Base-by-base conservation (phyloP, 345 rosid species). In the Clarkia xantiana region DNA sequence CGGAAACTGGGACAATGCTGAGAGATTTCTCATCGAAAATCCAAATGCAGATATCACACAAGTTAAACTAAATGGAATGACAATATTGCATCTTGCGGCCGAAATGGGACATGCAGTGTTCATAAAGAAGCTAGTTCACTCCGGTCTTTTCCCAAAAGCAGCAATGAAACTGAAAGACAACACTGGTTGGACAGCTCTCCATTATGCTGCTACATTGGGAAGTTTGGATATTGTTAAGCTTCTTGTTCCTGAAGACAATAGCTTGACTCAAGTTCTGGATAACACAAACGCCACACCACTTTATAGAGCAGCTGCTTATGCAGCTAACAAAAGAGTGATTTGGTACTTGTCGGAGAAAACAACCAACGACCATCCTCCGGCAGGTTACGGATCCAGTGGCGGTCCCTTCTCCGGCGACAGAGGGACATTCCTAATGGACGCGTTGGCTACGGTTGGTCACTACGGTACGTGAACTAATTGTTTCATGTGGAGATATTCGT, bases 121-220 rank as follows among this genome's bases (percentile, higher is more conserved):
- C 22, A 39, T 54, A 11, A 23, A n/a, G 11, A 43, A 49, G 5
- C 59, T 54, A 10, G 56, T 59, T 3, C 38, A 23, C 0, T 12
- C 14, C 9, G 14, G 36, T 29, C 36, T 29, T 29, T 29, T 49
- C 52, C 39, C 69, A 1, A 10, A 3, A 4, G 41, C 47, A 16
- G 34, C 36, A 0, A 41, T 58, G 3, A 36, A 2, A 6, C 0
- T 9, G 2, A 0, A 0, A 8, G 54, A 53, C 36, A 0, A 0
- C 1, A 1, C 2, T 0, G 44, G 48, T 9, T 0, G 18, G 3
- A 53, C 63, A 3, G 42, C 58, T 7, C 62, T 57, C 19, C 62
- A 63, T 53, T 2, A 20, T 57, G 67, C 67, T 5, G 62, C 58
- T 9, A 14, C 42, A 0, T 40, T 14, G 10, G 67, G 62, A 20